These are phyloP conservation scores for Magnolia sinica DNA, from an alignment of 164 flowering plant species.

Conservation along the genomic window DNA sequence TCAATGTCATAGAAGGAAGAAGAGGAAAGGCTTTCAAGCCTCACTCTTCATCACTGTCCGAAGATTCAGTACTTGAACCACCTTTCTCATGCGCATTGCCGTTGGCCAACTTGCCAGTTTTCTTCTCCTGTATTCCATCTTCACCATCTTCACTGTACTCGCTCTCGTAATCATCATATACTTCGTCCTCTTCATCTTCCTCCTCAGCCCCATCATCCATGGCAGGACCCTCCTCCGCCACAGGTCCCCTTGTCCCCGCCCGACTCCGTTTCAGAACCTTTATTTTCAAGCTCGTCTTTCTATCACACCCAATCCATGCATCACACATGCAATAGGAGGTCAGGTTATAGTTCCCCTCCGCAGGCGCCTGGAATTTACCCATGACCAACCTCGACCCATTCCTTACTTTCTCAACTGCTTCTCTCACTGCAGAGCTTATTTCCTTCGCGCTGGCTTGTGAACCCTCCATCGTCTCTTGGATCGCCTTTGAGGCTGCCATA, in stretches of 20 bases:
- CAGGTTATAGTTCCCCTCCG: conserved; percentile 76
- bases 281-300: conserved; percentile 52
- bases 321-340: conserved; percentile 73
- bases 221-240: conserved; percentile 42
- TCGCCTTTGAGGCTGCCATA: conserved; percentile 73
- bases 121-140: conserved; percentile 38
- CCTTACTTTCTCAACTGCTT: conserved; percentile 70
- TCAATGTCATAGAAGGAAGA: too few species aligned
- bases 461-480: conserved; percentile 70
- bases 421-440: conserved; percentile 48
- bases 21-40: background rate
- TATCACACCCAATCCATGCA: conserved; percentile 90
- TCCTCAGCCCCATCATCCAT: conserved; percentile 63
- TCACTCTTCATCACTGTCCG: conserved; percentile 33
- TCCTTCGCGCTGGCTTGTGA: conserved; percentile 62
- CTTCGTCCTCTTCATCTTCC: conserved; percentile 70
- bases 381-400: conserved; percentile 69
- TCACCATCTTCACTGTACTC: conserved; percentile 92
- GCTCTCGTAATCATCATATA: conserved; percentile 79
- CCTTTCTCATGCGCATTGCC: conserved; percentile 32
- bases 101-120: conserved; percentile 29
- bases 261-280: conserved; percentile 71
- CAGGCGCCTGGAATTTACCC: conserved; percentile 82
- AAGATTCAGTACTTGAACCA: conserved; percentile 44
- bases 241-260: conserved; percentile 55